Evolutionary conservation across 352 stramenopile species (phyloP).

Genomic region (Pythium guiyangense): DNA sequence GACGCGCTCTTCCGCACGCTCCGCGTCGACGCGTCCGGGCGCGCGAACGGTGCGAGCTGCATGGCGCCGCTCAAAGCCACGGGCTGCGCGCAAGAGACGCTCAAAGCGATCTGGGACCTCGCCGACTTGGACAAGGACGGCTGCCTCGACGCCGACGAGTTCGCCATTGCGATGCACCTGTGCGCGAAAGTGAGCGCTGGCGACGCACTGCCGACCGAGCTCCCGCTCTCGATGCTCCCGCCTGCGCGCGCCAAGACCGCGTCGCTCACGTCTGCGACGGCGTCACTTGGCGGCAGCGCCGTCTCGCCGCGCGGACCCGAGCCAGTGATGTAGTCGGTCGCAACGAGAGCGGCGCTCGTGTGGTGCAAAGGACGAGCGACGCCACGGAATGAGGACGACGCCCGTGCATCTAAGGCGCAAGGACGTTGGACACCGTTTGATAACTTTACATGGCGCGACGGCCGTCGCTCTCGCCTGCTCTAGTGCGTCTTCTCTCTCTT

Average conservation of each 20-base stretch:
- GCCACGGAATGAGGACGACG: too few relatives aligned
- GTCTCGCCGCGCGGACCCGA: conserved; percentile 4
- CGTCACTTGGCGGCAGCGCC: neutral
- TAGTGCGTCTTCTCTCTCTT: neutral
- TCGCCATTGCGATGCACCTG: conserved; percentile 90
- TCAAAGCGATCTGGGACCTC: conserved; percentile 89
- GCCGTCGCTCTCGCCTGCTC: neutral
- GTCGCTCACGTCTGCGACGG: neutral
- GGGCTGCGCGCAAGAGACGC: conserved; percentile 55
- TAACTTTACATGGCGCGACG: neutral
- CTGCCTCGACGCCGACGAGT: conserved; percentile 86
- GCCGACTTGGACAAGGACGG: conserved; percentile 88
- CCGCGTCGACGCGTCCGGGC: conserved; percentile 42
- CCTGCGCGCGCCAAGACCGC: conserved; percentile 33
- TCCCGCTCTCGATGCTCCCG: conserved; percentile 51
- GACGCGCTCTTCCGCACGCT: conserved; percentile 82
- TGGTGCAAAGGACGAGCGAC: too few relatives aligned
- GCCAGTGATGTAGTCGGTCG: conserved; percentile 1
- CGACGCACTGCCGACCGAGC: conserved; percentile 56
- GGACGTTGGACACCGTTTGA: neutral
- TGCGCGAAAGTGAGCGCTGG: conserved; percentile 67
- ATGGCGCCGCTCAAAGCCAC: conserved; percentile 76
- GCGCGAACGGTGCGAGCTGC: conserved; percentile 60
- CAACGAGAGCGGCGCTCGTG: neutral
- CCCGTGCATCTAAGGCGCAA: too few relatives aligned